Evolutionary conservation across 2,329 filamentous ascomycete species (phyloP), one percentile per base, ranked within the genome.

Genomic region (Ceratocystis lukuohia): DNA sequence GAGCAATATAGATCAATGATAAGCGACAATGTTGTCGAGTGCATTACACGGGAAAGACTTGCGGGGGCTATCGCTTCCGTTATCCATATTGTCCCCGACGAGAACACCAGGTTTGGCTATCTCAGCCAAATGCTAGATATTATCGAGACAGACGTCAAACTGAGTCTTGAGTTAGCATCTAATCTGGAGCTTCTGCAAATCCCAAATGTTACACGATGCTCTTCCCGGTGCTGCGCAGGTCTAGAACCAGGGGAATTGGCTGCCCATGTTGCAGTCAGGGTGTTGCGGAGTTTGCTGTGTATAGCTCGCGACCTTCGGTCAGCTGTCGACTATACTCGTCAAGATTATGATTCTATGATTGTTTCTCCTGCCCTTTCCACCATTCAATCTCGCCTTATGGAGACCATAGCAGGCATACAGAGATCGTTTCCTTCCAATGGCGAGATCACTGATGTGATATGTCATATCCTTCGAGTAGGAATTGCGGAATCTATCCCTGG

Each of bases 401-500:
- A 73, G 4, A 76, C 82, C 12, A 74, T 84, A 44, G 73, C 77
- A 10, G 75, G 78, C n/a, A 69, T 81, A 3, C 80, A 82, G 68
- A 69, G 72, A 2, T 72, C 82, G 0, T 86, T 91, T 59, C 80
- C 78, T 2, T 76, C 75, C 1, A 84, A 82, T 67, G 81, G 84
- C 25, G 89, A 92, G 70, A 81, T 90, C 10, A 80, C 88, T 25
- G 88, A 92, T 71, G 80, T 84, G 3, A 84, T 87, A 44, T 94
- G 89, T 75, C 80, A 80, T 67, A 83, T 92, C 61, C 79, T 93
- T 62, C 84, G 86, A 50, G 82, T 85, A 22, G 90, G 90, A 0
- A 92, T 92, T 71, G 86, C 86, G 0, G 90, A 95, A 74, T 82
- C 80, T 0, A 82, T 85, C 30, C 83, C 87, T 2, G 89, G 89